Evolutionary conservation across 768 basidiomycete genomes (phyloP).

Genomic region (Xerocomellus intermedius): DNA sequence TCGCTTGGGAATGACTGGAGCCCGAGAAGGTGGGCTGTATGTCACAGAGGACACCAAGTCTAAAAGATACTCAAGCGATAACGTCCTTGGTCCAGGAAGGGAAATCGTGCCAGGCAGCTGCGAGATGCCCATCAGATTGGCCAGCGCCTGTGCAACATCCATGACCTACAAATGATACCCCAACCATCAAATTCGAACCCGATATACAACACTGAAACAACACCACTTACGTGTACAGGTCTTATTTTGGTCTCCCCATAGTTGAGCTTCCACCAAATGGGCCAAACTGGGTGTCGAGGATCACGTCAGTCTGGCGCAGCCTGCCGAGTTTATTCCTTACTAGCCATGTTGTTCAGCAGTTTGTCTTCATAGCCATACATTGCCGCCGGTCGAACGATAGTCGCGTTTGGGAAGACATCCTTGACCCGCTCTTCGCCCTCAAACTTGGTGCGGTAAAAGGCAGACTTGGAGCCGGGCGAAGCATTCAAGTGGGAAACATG

Average conservation of each 20-base stretch:
- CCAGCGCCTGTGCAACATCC: slow-evolving; percentile 90
- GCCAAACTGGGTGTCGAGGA: slow-evolving; percentile 53
- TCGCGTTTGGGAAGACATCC: slow-evolving; percentile 79
- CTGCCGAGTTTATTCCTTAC: slow-evolving; percentile 44
- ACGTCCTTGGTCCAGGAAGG: slow-evolving; percentile 85
- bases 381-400: slow-evolving; percentile 79
- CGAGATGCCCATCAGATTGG: slow-evolving; percentile 67
- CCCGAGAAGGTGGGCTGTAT: slow-evolving; percentile 68
- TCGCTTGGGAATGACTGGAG: slow-evolving; percentile 73
- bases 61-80: slow-evolving; percentile 79
- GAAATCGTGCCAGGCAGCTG: slow-evolving; percentile 66
- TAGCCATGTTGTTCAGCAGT: slow-evolving; percentile 85
- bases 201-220: slow-evolving; percentile 15
- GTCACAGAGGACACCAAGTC: slow-evolving; percentile 79
- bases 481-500: slow-evolving; percentile 97
- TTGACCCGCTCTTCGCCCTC: slow-evolving; percentile 87
- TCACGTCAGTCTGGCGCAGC: slow-evolving; percentile 14
- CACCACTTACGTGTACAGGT: slow-evolving; percentile 79
- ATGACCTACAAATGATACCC: slow-evolving; percentile 56
- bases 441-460: slow-evolving; percentile 86
- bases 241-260: slow-evolving; percentile 81
- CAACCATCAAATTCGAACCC: slow-evolving; percentile 14
- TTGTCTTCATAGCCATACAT: slow-evolving; percentile 98
- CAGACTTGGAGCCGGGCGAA: slow-evolving; percentile 68
- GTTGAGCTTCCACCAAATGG: slow-evolving; percentile 94